Evolutionary conservation across 257 asterid species (phyloP).

Genomic region (Solanum etuberosum): DNA sequence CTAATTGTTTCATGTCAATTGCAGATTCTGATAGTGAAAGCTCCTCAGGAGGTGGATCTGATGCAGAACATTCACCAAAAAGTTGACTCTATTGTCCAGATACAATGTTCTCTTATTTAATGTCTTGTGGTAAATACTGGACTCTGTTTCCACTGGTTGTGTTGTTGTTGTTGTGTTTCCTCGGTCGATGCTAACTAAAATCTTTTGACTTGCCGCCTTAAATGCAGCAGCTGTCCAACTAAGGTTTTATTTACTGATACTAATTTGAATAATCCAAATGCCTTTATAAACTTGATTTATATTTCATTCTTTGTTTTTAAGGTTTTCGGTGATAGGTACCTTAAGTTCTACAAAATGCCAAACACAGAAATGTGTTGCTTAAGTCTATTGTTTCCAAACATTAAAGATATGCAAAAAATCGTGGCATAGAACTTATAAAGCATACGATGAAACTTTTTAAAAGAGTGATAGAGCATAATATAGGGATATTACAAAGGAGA

Average conservation of each 20-base stretch:
- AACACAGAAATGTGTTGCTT: neutral
- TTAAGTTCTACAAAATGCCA: neutral
- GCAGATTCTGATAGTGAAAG: conserved; percentile 71
- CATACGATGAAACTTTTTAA: neutral
- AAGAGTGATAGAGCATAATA: neutral
- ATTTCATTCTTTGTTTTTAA: neutral
- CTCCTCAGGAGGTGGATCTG: conserved; percentile 60
- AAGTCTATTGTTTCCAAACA: neutral
- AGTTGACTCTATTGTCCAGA: conserved; percentile 27
- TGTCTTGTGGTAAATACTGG: neutral
- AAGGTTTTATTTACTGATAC: neutral
- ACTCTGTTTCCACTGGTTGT: neutral
- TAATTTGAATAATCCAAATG: neutral
- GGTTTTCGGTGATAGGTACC: neutral
- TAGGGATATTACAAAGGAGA: neutral
- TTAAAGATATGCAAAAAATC: neutral
- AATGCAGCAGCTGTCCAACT: neutral
- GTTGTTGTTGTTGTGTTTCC: neutral
- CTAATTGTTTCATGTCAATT: neutral
- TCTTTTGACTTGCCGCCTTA: neutral
- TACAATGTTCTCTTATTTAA: conserved; percentile 7
- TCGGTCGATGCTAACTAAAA: neutral
- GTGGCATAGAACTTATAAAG: neutral
- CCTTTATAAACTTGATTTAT: neutral
- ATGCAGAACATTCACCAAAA: conserved; percentile 33